These are phyloP conservation scores for Oxyria digyna DNA, from an alignment of 148 eudicot genomes.

Conservation along the genomic window DNA sequence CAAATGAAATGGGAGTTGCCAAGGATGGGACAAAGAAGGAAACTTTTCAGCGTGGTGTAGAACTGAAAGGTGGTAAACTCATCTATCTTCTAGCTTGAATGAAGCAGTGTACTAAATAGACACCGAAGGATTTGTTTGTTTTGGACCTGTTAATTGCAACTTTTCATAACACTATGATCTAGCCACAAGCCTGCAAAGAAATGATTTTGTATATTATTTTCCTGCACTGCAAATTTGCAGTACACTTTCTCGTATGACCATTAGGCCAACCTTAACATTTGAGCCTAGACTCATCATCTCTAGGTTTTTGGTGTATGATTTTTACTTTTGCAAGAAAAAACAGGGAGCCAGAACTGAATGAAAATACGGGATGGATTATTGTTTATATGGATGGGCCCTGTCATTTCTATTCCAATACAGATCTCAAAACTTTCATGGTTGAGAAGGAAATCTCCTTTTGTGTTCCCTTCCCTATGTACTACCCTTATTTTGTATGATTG, in stretches of 20 bases:
- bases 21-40: slow-evolving; percentile 77
- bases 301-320: background rate
- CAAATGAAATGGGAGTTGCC: slow-evolving; percentile 90
- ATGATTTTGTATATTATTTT: background rate
- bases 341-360: background rate
- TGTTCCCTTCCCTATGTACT: background rate
- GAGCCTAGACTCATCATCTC: background rate
- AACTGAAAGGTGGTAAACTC: slow-evolving; percentile 45
- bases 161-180: background rate
- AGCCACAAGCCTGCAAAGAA: background rate
- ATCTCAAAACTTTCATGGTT: background rate
- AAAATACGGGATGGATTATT: background rate
- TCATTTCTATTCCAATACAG: background rate
- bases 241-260: background rate
- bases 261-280: background rate
- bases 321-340: background rate
- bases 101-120: background rate
- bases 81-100: background rate
- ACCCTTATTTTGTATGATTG: background rate
- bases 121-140: no score
- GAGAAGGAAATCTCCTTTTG: background rate
- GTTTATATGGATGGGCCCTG: background rate
- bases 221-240: background rate
- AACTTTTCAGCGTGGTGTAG: slow-evolving; percentile 87
- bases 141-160: background rate